phyloP scores from a whole-genome alignment of 2,329 filamentous ascomycete genomes.

The Sarocladiaceae sp. region DNA sequence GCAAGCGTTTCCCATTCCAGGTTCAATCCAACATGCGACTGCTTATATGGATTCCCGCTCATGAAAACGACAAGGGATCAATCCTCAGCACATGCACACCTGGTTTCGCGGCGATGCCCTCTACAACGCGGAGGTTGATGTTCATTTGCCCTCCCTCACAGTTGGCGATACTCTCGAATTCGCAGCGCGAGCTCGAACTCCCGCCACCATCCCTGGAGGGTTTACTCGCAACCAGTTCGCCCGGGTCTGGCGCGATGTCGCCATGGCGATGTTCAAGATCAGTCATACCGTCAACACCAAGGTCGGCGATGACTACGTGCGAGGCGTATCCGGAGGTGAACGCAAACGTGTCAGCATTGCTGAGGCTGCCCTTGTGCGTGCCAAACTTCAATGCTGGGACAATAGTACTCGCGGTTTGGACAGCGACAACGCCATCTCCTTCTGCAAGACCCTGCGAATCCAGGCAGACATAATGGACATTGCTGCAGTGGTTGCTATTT shows the following conservation, averaged over 20 bases:
- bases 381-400: constrained; percentile 61
- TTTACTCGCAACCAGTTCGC: constrained; percentile 51
- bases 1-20: no score
- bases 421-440: constrained; percentile 71
- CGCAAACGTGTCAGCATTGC: constrained; percentile 63
- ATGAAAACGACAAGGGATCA: constrained; percentile 81
- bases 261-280: constrained; percentile 74
- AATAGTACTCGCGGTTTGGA: constrained; percentile 72
- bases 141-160: constrained; percentile 72
- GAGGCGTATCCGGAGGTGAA: constrained; percentile 72
- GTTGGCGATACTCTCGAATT: constrained; percentile 79
- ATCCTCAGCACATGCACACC: constrained; percentile 70
- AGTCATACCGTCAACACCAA: constrained; percentile 69
- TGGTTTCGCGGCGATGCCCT: constrained; percentile 80
- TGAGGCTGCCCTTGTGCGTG: constrained; percentile 53
- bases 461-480: constrained; percentile 63
- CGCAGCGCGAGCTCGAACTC: constrained; percentile 66
- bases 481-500: constrained; percentile 68
- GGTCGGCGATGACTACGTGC: constrained; percentile 71
- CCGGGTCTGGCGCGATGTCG: constrained; percentile 62
- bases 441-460: constrained; percentile 65
- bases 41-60: constrained; percentile 63
- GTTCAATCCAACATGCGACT: constrained; percentile 77
- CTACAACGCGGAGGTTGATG: constrained; percentile 80
- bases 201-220: constrained; percentile 56